Conservation (phyloP, 352 stramenopile genomes). For the Globisporangium parvum region DNA sequence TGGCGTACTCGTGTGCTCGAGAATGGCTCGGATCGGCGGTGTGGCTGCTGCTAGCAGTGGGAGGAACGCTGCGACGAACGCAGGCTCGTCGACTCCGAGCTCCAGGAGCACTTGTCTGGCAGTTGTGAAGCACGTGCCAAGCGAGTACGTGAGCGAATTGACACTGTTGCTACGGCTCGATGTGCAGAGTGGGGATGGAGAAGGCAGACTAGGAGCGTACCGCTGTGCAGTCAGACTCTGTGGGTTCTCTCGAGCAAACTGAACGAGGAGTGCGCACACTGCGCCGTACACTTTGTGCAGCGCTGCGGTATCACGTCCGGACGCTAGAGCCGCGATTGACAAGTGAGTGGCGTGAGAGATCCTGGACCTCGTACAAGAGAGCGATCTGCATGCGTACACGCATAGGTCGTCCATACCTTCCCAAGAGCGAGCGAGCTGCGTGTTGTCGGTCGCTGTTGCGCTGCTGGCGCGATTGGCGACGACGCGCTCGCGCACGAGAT, state of each 20-base stretch:
- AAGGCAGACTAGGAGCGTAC: constrained; percentile 3
- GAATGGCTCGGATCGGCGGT: constrained; percentile 21
- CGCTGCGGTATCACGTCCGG: neutral
- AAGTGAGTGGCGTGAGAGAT: neutral
- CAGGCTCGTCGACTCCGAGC: constrained; percentile 26
- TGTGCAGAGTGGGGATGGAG: neutral
- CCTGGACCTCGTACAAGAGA: no score
- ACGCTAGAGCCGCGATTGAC: constrained; percentile 1
- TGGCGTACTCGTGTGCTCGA: constrained; percentile 26
- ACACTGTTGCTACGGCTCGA: neutral
- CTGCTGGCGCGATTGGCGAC: neutral
- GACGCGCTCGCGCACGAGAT: constrained; percentile 15
- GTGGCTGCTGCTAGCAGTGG: constrained; percentile 12
- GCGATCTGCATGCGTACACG: neutral
- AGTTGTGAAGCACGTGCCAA: neutral
- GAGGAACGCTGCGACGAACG: constrained; percentile 19
- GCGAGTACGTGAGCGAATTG: neutral
- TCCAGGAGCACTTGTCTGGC: constrained; percentile 22
- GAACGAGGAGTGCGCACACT: constrained; percentile 25
- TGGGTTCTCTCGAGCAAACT: constrained; percentile 7
- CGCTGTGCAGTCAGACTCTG: constrained; percentile 6
- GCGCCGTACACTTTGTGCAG: constrained; percentile 13
- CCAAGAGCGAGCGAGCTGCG: neutral
- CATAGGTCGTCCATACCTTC: neutral
- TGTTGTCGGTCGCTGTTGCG: neutral